phyloP scores from a whole-genome alignment of 2,329 filamentous ascomycete species.

The Fusarium newnesense region DNA sequence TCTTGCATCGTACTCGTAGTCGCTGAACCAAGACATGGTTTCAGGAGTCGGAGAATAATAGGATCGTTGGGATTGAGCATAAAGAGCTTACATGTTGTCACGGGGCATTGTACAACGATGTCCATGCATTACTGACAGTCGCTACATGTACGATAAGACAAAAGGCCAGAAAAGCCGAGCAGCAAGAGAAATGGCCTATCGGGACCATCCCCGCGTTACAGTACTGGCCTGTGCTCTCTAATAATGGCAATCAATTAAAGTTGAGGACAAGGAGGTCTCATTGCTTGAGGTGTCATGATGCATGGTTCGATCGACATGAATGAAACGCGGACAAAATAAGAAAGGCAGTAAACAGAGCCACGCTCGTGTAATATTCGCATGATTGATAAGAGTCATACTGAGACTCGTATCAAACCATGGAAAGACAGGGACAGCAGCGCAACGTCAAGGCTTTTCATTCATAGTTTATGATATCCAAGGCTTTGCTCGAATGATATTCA shows the following conservation, averaged over 20 bases:
- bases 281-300: slow-evolving; percentile 23
- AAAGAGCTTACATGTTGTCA: slow-evolving; percentile 28
- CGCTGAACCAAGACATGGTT: slow-evolving; percentile 27
- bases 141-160: slow-evolving; percentile 19
- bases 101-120: slow-evolving; percentile 5
- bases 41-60: slow-evolving; percentile 28
- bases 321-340: slow-evolving; percentile 14
- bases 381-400: slow-evolving; percentile 16
- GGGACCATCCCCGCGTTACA: slow-evolving; percentile 35
- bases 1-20: neutral
- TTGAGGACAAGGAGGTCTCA: slow-evolving; percentile 7
- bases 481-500: slow-evolving; percentile 38
- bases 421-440: slow-evolving; percentile 23
- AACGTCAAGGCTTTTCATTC: slow-evolving; percentile 24
- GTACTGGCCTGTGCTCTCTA: slow-evolving; percentile 21
- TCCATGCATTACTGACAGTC: slow-evolving; percentile 24
- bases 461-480: slow-evolving; percentile 15
- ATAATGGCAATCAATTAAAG: slow-evolving; percentile 21
- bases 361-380: slow-evolving; percentile 8
- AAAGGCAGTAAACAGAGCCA: slow-evolving; percentile 23
- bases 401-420: slow-evolving; percentile 17
- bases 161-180: slow-evolving; percentile 10
- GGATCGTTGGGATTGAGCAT: slow-evolving; percentile 20
- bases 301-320: slow-evolving; percentile 16
- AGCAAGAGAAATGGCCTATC: slow-evolving; percentile 30